These are phyloP conservation scores for Coemansia sp. DNA, from an alignment of 192 early-diverging fungal species.

Conservation along the genomic window DNA sequence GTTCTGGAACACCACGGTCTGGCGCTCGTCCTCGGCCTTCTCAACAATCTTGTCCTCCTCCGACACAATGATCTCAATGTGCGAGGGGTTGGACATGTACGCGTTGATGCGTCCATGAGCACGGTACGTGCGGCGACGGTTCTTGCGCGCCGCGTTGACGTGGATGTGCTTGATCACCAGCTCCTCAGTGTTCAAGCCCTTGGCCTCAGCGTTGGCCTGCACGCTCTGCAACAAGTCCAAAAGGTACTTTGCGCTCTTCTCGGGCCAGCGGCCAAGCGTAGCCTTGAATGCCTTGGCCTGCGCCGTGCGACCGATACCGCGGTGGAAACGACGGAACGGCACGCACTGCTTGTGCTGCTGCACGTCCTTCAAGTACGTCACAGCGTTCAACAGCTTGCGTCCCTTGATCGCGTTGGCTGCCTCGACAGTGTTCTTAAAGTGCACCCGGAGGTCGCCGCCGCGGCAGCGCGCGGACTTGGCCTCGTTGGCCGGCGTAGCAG, in stretches of 20 bases:
- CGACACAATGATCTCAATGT: slow-evolving; percentile 92
- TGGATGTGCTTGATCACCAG: slow-evolving; percentile 92
- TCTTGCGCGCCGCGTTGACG: slow-evolving; percentile 98
- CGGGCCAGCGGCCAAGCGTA: slow-evolving; percentile 94
- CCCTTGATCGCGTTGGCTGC: slow-evolving; percentile 90
- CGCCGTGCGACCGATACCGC: slow-evolving; percentile 94
- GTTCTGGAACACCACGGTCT: slow-evolving; percentile 50
- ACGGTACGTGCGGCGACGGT: slow-evolving; percentile 95
- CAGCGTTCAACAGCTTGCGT: slow-evolving; percentile 87
- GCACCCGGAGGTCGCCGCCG: slow-evolving; percentile 89
- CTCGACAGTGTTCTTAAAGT: slow-evolving; percentile 99
- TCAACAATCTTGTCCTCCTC: slow-evolving; percentile 87
- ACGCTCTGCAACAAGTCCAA: slow-evolving; percentile 94
- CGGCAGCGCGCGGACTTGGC: slow-evolving; percentile 84
- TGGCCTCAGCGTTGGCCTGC: slow-evolving; percentile 94
- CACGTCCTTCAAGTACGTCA: slow-evolving; percentile 89
- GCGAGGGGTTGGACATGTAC: slow-evolving; percentile 93
- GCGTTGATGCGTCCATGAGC: slow-evolving; percentile 97
- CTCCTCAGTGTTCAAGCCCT: slow-evolving; percentile 87
- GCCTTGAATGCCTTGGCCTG: slow-evolving; percentile 90
- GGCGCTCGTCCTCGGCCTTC: slow-evolving; percentile 58
- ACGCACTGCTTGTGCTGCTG: slow-evolving; percentile 96
- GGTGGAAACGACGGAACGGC: slow-evolving; percentile 95
- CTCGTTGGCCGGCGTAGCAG: slow-evolving; percentile 77
- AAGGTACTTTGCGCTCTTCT: slow-evolving; percentile 93